Percentiles rank a stretch among this genome's conserved stretches.
Conservation (phyloP, 2,329 filamentous ascomycete genomes). For the Botrytis fragariae region DNA sequence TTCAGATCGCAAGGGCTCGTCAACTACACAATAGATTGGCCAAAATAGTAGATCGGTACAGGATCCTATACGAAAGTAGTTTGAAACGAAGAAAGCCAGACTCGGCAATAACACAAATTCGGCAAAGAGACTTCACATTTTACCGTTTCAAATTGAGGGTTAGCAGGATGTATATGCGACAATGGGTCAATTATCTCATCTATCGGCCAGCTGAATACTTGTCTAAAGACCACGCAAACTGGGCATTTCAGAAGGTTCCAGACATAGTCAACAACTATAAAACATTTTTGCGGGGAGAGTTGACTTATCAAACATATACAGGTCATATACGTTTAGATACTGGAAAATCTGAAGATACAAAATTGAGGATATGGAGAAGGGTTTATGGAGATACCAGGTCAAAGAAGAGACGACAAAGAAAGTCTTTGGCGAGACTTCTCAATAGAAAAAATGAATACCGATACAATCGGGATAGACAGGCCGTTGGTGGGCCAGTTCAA, state of each 20-base stretch:
- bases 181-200: slow-evolving; percentile 13
- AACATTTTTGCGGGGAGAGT: not conserved
- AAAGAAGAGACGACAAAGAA: not conserved
- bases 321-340: not conserved
- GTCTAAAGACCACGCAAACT: not conserved
- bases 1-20: slow-evolving; percentile 26
- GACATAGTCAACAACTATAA: not conserved
- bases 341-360: not conserved
- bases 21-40: slow-evolving; percentile 16
- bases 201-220: not conserved
- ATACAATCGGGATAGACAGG: not conserved
- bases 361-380: slow-evolving; percentile 12
- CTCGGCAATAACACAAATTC: slow-evolving; percentile 22
- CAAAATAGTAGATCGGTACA: not conserved
- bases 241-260: not conserved
- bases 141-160: not conserved
- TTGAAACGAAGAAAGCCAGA: not conserved
- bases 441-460: not conserved
- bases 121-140: slow-evolving; percentile 7
- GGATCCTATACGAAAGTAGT: slow-evolving; percentile 5
- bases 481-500: not conserved
- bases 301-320: slow-evolving; percentile 12
- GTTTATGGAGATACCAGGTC: not conserved
- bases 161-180: slow-evolving; percentile 14
- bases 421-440: not conserved